Evolutionary conservation across 2,329 filamentous ascomycete genomes (phyloP).

Genomic region (Diaporthe caulivora): DNA sequence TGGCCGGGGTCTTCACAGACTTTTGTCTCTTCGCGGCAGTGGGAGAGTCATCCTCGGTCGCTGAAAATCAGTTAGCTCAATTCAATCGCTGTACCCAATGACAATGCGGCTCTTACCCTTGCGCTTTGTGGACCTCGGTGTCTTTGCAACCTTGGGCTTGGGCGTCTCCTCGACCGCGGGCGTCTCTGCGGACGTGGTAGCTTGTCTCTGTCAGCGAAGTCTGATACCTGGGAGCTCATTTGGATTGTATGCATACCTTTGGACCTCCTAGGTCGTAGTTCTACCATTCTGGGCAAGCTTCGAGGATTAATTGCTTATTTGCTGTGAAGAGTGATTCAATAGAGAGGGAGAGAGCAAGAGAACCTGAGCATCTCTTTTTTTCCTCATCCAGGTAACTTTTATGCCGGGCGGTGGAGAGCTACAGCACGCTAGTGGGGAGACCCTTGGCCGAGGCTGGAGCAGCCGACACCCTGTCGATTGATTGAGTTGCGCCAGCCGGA

Average conservation of each 20-base stretch:
- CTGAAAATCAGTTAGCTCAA: conserved; percentile 13
- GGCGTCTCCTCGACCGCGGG: conserved; percentile 34
- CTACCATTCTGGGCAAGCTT: conserved; percentile 34
- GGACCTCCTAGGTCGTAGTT: conserved; percentile 39
- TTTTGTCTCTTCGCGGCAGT: conserved; percentile 38
- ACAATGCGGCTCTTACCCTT: conserved; percentile 32
- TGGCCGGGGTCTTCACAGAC: conserved; percentile 35
- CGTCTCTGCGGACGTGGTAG: conserved; percentile 17
- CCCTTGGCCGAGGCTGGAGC: conserved; percentile 15
- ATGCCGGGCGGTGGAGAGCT: conserved; percentile 13
- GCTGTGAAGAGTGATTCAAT: neutral
- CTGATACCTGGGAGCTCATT: neutral
- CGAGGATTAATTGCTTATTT: conserved; percentile 5
- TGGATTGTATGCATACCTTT: conserved; percentile 22
- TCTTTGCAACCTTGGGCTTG: conserved; percentile 37
- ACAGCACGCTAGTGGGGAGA: conserved; percentile 21
- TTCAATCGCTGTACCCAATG: neutral
- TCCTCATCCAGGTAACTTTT: conserved; percentile 32
- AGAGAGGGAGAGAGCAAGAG: neutral
- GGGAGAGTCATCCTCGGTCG: conserved; percentile 38
- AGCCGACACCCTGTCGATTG: conserved; percentile 22
- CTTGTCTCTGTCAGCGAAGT: conserved; percentile 28
- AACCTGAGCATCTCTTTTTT: conserved; percentile 9
- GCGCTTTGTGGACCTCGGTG: conserved; percentile 36
- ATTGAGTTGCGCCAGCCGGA: conserved; percentile 31